Conservation (phyloP, 768 basidiomycete species). For the Tylopilus rubrobrunneus region DNA sequence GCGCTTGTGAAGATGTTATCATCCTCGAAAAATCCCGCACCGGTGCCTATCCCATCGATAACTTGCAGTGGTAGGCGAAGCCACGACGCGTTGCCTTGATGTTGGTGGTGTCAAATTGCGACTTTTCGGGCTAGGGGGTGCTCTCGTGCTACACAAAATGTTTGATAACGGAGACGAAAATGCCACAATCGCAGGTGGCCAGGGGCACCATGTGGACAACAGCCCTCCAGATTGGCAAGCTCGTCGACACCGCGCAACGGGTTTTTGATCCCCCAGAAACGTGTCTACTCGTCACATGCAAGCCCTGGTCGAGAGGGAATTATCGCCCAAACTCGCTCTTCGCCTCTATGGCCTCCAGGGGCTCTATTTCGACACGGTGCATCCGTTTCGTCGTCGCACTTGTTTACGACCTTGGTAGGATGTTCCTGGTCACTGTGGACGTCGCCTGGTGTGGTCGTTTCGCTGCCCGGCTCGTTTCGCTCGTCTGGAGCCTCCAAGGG, state of each 20-base stretch:
- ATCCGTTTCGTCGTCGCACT: too few relatives aligned
- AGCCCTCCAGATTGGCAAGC: constrained; percentile 94
- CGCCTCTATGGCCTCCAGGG: too few relatives aligned
- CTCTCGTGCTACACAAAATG: constrained; percentile 91
- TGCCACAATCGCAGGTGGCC: constrained; percentile 97
- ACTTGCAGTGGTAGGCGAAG: constrained; percentile 93
- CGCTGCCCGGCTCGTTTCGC: too few relatives aligned
- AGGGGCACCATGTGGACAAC: constrained; percentile 99
- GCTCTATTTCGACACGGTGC: too few relatives aligned
- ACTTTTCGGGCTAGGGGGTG: constrained; percentile 93
- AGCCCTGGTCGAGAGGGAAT: constrained; percentile 92
- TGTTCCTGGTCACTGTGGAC: too few relatives aligned
- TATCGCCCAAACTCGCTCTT: constrained; percentile 83
- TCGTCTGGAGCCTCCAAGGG: too few relatives aligned
- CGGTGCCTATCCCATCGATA: constrained; percentile 77
- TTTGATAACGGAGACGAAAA: constrained; percentile 91
- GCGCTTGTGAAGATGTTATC: constrained; percentile 93
- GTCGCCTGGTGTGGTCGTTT: too few relatives aligned
- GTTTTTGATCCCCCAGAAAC: constrained; percentile 93
- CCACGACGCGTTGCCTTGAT: constrained; percentile 88
- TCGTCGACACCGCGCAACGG: constrained; percentile 94
- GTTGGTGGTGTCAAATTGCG: constrained; percentile 92
- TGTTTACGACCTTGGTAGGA: too few relatives aligned
- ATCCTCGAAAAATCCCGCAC: constrained; percentile 91
- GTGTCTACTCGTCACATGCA: constrained; percentile 82